Evolutionary conservation across 1,284 basidiomycete species (phyloP).

Genomic region (Agroathelia rolfsii): DNA sequence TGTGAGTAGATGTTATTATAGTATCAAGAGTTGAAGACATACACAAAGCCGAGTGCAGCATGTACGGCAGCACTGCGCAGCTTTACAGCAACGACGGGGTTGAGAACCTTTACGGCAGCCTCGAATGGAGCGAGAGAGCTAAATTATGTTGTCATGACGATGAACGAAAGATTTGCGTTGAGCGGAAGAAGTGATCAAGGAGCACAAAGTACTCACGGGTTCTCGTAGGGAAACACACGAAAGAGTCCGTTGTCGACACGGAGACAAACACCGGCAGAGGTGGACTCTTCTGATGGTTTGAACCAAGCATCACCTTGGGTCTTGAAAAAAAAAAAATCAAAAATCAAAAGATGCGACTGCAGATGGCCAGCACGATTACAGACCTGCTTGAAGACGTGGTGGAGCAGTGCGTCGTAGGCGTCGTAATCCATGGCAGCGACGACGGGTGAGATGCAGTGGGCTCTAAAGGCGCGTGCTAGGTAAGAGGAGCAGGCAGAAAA

Average conservation of each 20-base stretch:
- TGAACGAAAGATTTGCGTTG: too few relatives aligned
- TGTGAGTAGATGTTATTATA: slow-evolving; percentile 2
- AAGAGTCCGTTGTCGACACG: slow-evolving; percentile 52
- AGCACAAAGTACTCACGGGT: too few relatives aligned
- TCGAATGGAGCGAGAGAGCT: slow-evolving; percentile 59
- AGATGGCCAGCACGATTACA: slow-evolving; percentile 6
- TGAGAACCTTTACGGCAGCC: slow-evolving; percentile 57
- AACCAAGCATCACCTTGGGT: slow-evolving; percentile 70
- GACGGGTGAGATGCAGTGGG: too few relatives aligned
- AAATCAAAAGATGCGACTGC: slow-evolving; percentile 33
- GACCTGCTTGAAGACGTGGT: slow-evolving; percentile 49
- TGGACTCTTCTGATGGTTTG: slow-evolving; percentile 63
- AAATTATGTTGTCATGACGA: too few relatives aligned
- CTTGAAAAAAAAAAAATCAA: slow-evolving; percentile 28
- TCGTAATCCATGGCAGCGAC: slow-evolving; percentile 69
- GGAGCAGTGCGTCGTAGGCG: slow-evolving; percentile 60
- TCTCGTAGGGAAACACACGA: slow-evolving; percentile 64
- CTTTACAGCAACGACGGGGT: slow-evolving; percentile 76
- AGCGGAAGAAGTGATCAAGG: too few relatives aligned
- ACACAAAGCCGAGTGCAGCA: slow-evolving; percentile 63
- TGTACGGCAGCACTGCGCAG: slow-evolving; percentile 73
- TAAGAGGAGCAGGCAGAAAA: slow-evolving; percentile 17
- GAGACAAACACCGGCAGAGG: slow-evolving; percentile 60
- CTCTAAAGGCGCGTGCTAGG: too few relatives aligned
- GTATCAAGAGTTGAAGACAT: slow-evolving; percentile 22